Evolutionary conservation across 257 asterid species (phyloP).

Genomic region (Petrea volubilis): DNA sequence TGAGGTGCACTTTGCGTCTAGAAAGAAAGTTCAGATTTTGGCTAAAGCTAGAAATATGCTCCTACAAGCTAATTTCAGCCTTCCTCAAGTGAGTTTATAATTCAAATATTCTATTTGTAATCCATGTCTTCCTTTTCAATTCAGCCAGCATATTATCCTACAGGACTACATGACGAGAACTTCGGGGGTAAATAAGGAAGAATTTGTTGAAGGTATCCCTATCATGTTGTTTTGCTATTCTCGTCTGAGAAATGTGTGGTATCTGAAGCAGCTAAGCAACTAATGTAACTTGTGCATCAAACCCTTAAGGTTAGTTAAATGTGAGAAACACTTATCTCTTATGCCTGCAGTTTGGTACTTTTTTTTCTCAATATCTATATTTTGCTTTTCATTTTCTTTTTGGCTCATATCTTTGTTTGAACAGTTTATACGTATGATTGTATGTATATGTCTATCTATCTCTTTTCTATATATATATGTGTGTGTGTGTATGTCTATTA

Average conservation of each 20-base stretch:
- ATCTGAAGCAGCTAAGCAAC: slow-evolving; percentile 70
- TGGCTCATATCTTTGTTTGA: too few relatives aligned
- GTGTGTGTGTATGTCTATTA: too few relatives aligned
- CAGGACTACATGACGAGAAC: slow-evolving; percentile 48
- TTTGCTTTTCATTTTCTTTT: too few relatives aligned
- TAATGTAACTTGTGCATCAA: slow-evolving; percentile 91
- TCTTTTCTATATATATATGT: neutral
- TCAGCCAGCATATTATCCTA: slow-evolving; percentile 17
- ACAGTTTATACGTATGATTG: too few relatives aligned
- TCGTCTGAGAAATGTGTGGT: slow-evolving; percentile 82
- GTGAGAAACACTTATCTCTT: neutral
- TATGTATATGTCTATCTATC: neutral
- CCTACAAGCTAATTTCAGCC: slow-evolving; percentile 65
- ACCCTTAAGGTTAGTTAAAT: slow-evolving; percentile 66
- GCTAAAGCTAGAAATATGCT: slow-evolving; percentile 82
- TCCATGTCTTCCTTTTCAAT: slow-evolving; percentile 7
- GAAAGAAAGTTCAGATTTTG: slow-evolving; percentile 87
- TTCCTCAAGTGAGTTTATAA: slow-evolving; percentile 71
- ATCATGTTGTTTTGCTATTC: slow-evolving; percentile 63
- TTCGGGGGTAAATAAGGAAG: slow-evolving; percentile 39
- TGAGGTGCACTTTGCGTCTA: slow-evolving; percentile 90
- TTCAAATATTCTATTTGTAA: slow-evolving; percentile 4
- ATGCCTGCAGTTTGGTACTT: neutral
- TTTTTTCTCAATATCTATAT: neutral
- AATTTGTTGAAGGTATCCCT: slow-evolving; percentile 36